phyloP scores from a whole-genome alignment of 306 rosid species.

The Inga leiocalycina region DNA sequence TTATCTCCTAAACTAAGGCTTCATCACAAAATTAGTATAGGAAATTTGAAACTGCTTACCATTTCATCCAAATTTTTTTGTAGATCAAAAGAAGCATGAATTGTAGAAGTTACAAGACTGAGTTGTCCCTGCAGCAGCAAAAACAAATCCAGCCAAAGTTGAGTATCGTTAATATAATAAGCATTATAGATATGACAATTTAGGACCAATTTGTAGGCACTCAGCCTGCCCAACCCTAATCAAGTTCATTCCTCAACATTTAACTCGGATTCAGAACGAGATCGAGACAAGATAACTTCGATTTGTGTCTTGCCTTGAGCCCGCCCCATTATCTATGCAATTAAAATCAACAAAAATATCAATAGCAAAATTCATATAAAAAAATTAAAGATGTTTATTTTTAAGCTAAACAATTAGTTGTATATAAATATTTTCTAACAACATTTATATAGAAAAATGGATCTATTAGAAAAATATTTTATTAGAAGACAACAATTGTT shows the following conservation, averaged over 20 bases:
- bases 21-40: background rate
- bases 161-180: slow-evolving; percentile 16
- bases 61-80: slow-evolving; percentile 43
- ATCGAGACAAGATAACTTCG: background rate
- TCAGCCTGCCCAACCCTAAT: background rate
- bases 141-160: slow-evolving; percentile 14
- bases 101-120: slow-evolving; percentile 29
- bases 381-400: background rate
- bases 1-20: background rate
- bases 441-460: background rate
- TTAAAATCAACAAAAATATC: background rate
- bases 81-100: slow-evolving; percentile 26
- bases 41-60: slow-evolving; percentile 36
- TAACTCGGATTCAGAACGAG: background rate
- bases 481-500: background rate
- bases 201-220: no score
- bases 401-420: background rate
- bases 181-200: background rate
- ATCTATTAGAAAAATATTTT: background rate
- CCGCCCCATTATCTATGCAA: background rate
- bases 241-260: background rate
- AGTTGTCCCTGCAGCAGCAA: slow-evolving; percentile 48
- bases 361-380: background rate
- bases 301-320: background rate
- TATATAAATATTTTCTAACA: background rate